Percentiles rank a stretch among this genome's conserved stretches.
These are phyloP conservation scores for Suillus plorans DNA, from an alignment of 768 basidiomycete genomes.

Conservation along the genomic window DNA sequence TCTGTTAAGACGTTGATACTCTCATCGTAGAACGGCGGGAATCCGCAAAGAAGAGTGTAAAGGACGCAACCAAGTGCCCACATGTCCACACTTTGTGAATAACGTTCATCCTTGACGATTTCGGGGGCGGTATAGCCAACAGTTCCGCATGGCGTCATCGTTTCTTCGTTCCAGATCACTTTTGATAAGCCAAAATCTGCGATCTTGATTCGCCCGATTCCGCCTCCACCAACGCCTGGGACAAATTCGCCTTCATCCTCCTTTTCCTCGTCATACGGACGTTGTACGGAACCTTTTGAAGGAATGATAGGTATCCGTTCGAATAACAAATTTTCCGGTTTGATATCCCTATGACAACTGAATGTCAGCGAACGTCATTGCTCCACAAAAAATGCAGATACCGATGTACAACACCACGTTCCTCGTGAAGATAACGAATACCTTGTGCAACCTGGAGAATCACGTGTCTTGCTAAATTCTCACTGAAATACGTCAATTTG, in stretches of 20 bases:
- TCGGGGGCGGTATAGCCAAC: constrained; percentile 99
- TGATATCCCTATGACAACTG: constrained; percentile 69
- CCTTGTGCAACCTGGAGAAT: constrained; percentile 94
- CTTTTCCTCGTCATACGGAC: constrained; percentile 97
- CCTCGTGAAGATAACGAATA: constrained; percentile 95
- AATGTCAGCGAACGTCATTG: background rate
- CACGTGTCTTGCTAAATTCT: constrained; percentile 95
- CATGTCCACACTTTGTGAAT: constrained; percentile 98
- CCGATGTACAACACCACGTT: constrained; percentile 96
- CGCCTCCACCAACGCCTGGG: constrained; percentile 90
- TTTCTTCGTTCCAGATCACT: constrained; percentile 98
- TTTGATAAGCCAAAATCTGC: constrained; percentile 98
- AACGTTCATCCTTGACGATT: constrained; percentile 98
- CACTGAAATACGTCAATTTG: constrained; percentile 98
- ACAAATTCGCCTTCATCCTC: constrained; percentile 98
- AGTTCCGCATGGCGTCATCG: constrained; percentile 99
- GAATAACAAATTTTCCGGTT: constrained; percentile 96
- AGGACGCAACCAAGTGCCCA: constrained; percentile 99
- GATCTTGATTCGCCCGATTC: constrained; percentile 97
- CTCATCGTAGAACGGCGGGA: constrained; percentile 98
- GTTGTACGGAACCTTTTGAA: constrained; percentile 67
- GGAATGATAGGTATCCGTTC: constrained; percentile 90
- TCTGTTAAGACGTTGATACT: constrained; percentile 97
- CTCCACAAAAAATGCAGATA: constrained; percentile 19
- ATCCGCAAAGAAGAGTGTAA: constrained; percentile 96